These are phyloP conservation scores for Athelia psychrophila DNA, from an alignment of 1,284 basidiomycete genomes.

Conservation along the genomic window DNA sequence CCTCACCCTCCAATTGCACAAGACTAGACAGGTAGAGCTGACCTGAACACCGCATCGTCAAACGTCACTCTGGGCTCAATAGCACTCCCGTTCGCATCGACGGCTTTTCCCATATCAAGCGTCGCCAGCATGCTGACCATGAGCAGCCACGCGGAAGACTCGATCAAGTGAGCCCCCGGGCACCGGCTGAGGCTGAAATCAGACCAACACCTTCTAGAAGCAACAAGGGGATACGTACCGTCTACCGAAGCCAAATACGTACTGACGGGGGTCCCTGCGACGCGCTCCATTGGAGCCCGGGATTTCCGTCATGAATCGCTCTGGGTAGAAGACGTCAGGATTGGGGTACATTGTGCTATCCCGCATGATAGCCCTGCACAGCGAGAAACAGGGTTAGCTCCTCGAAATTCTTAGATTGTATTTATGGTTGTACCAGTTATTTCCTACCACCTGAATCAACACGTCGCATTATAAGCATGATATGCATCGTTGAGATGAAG, in stretches of 20 bases:
- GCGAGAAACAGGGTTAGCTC: too few species aligned
- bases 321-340: slow-evolving; percentile 45
- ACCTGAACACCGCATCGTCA: slow-evolving; percentile 47
- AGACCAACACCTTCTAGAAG: background rate
- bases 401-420: too few species aligned
- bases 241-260: slow-evolving; percentile 56
- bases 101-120: slow-evolving; percentile 45
- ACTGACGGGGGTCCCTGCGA: slow-evolving; percentile 41
- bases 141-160: slow-evolving; percentile 53
- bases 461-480: too few species aligned
- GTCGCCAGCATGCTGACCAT: slow-evolving; percentile 49
- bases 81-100: slow-evolving; percentile 41
- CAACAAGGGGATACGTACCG: slow-evolving; percentile 31
- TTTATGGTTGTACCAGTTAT: too few species aligned
- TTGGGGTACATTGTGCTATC: slow-evolving; percentile 45
- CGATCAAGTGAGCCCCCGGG: slow-evolving; percentile 49
- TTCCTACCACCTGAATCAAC: too few species aligned
- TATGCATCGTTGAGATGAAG: too few species aligned
- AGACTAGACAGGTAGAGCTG: slow-evolving; percentile 16
- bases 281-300: slow-evolving; percentile 27
- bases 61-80: slow-evolving; percentile 45
- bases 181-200: slow-evolving; percentile 31
- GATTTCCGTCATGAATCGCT: slow-evolving; percentile 38
- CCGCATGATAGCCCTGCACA: slow-evolving; percentile 45
- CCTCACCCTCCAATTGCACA: background rate